Base-by-base conservation (phyloP, 1,139 yeast genomes). In the Candida buenavistaensis region DNA sequence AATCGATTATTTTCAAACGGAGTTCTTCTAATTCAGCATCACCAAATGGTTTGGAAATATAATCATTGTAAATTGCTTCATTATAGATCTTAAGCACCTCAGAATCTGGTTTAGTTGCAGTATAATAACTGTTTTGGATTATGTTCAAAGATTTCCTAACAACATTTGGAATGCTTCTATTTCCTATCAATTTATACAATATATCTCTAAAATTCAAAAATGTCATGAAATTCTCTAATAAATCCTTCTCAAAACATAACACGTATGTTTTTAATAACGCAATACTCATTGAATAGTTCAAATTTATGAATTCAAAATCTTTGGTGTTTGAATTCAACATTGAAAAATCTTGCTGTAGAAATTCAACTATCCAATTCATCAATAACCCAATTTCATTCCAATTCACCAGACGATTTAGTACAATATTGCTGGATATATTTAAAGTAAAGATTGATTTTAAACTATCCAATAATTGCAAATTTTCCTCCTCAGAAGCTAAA, bases 401-500 rank as follows among this genome's bases (percentile, higher is more conserved):
- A 12, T 54, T 44, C 1, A 50, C 45, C n/a, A 56, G 42, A 14
- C 57, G 52, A 35, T 61, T 54, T 7, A 62, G 36, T 5, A 55
- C 36, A 10, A 65, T 39, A 33, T 61, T 62, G 34, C 62, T 57
- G 7, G 65, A 51, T 23, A 61, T 45, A 29, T 57, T 64, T 12
- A 64, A 37, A 1, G 69, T 39, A 21, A 68, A 35, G 2, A 65
- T 46, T 2, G 72, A 54, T 39, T 56, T 59, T 28, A 68, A 49
- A 30, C 49, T 44, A 33, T 59, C 60, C 4, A 50, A 32, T n/a
- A 49, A 35, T 13, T 30, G 36, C 9, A 38, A 31, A 23, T 40
- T 43, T n/a, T 31, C 33, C 9, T 32, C 40, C 23, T 25, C 32
- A 10, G 22, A 15, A 6, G 24, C 28, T 21, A 36, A 30, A 26